Conservation (phyloP, 176 grass and related monocot genomes). For the Canna indica region DNA sequence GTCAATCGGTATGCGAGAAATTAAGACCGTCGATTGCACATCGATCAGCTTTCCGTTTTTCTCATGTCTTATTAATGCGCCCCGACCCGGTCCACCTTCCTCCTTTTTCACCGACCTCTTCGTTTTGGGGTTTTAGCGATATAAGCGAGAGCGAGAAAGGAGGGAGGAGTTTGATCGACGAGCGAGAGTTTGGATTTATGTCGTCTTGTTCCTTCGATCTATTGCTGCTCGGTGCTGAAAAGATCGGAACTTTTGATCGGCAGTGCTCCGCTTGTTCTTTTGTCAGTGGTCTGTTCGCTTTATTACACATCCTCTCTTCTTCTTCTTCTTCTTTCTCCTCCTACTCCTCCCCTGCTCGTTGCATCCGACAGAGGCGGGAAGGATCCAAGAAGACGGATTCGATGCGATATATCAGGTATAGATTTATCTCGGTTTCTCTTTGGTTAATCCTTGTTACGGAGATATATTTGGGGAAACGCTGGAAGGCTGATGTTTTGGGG, state of each 20-base stretch:
- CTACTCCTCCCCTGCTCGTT: neutral
- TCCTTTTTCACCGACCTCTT: neutral
- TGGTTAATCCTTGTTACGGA: neutral
- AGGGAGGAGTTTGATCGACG: neutral
- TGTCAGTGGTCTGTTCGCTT: neutral
- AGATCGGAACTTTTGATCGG: neutral
- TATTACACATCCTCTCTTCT: no score
- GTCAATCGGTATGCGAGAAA: no score
- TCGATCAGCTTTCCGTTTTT: neutral
- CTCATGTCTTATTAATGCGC: neutral
- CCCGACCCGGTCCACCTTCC: neutral
- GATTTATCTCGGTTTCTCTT: neutral
- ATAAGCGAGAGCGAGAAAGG: neutral
- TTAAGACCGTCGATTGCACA: no score
- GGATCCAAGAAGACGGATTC: conserved; percentile 3
- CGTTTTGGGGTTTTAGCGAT: conserved; percentile 4
- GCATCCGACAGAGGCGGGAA: neutral
- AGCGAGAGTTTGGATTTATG: neutral
- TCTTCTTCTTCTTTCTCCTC: neutral
- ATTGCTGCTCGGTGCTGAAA: neutral
- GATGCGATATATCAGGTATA: conserved; percentile 8
- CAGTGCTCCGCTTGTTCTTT: neutral
- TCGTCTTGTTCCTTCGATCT: conserved; percentile 11
- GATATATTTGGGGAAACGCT: neutral
- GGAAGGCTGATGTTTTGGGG: neutral